Evolutionary conservation across 495 filamentous ascomycete genomes (phyloP).

Genomic region (Lasiosphaeria ovina): DNA sequence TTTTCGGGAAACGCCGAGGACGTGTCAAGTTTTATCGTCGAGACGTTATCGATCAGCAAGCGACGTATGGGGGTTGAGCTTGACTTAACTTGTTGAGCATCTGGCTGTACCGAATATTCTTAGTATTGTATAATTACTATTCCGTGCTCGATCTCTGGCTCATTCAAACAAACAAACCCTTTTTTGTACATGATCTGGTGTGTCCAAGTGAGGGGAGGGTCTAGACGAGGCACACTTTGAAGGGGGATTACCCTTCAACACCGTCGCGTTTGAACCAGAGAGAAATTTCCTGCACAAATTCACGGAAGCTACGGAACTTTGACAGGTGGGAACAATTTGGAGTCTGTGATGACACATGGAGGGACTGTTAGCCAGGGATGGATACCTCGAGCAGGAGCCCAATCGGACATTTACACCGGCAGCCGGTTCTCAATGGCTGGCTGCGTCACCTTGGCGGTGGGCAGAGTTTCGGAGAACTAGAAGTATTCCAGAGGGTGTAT

Average conservation of each 20-base stretch:
- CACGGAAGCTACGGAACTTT: too few relatives aligned
- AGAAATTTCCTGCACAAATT: too few relatives aligned
- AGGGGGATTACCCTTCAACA: too few relatives aligned
- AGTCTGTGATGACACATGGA: neutral
- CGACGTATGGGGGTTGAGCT: neutral
- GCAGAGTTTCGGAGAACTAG: too few relatives aligned
- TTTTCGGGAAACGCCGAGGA: neutral
- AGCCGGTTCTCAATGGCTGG: neutral
- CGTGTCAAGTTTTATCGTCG: neutral
- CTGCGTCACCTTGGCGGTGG: neutral
- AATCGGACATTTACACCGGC: neutral
- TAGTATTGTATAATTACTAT: conserved; percentile 45
- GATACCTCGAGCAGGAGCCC: neutral
- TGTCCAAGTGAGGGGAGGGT: neutral
- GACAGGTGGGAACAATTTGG: too few relatives aligned
- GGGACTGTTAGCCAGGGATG: neutral
- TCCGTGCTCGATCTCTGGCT: neutral
- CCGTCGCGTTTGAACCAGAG: too few relatives aligned
- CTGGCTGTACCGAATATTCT: conserved; percentile 28
- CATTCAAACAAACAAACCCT: neutral
- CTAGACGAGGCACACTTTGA: too few relatives aligned
- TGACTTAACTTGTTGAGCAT: neutral
- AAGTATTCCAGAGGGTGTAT: too few relatives aligned
- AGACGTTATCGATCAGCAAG: neutral
- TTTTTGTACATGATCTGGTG: neutral